phyloP scores from a whole-genome alignment of 768 basidiomycete species.

The Pleurotus tuber-regium region DNA sequence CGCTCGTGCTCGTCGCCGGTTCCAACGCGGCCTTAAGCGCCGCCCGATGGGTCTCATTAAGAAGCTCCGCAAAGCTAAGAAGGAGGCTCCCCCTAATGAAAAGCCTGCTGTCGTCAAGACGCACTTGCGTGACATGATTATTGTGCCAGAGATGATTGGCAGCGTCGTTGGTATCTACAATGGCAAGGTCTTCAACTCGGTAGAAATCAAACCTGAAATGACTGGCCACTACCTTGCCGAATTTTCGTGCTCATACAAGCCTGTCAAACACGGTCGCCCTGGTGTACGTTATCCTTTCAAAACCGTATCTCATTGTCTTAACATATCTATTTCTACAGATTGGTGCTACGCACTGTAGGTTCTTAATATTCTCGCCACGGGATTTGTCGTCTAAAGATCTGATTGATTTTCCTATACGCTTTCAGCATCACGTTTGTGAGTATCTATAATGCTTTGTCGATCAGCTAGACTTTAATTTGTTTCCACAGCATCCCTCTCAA shows the following conservation, averaged over 20 bases:
- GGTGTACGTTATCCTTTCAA: slow-evolving; percentile 63
- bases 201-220: slow-evolving; percentile 99
- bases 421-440: slow-evolving; percentile 79
- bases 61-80: slow-evolving; percentile 99
- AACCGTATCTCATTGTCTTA: slow-evolving; percentile 14
- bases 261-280: slow-evolving; percentile 99
- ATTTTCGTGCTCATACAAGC: slow-evolving; percentile 95
- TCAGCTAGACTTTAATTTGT: slow-evolving; percentile 15
- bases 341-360: slow-evolving; percentile 87
- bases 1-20: slow-evolving; percentile 96
- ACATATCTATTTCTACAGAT: slow-evolving; percentile 50
- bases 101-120: slow-evolving; percentile 99
- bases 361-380: not conserved
- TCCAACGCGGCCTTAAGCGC: slow-evolving; percentile 98
- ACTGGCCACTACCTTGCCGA: slow-evolving; percentile 99
- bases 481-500: slow-evolving; percentile 86
- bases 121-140: slow-evolving; percentile 98
- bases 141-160: slow-evolving; percentile 99
- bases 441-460: slow-evolving; percentile 15
- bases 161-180: slow-evolving; percentile 98
- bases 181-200: slow-evolving; percentile 94
- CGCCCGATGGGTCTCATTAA: slow-evolving; percentile 98
- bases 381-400: slow-evolving; percentile 8
- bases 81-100: slow-evolving; percentile 98
- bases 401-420: slow-evolving; percentile 11